Evolutionary conservation across 164 flowering plant species (phyloP), one percentile per base, ranked within the genome.

Genomic region (Piper longum): DNA sequence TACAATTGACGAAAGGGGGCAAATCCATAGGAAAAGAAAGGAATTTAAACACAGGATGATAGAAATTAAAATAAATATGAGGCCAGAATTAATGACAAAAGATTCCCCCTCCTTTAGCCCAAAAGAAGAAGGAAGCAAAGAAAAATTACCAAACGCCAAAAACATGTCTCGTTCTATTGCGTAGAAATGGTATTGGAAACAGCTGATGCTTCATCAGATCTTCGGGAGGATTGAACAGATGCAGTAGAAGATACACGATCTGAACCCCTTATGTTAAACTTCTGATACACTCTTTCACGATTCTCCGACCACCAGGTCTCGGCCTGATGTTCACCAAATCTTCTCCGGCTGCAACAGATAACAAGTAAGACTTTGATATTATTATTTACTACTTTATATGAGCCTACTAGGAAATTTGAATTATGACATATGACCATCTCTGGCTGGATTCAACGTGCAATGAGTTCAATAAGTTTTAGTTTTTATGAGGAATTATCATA

Each of bases 241-340:
- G 66, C 62, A 16, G 61, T 77, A 4, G 85, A 77, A 4, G 86
- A 73, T 16, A 70, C 58, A 66, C 74, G 80, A 60, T 84, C 88
- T 26, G 82, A 71, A 1, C 79, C 84, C 57, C 83, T 78, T 16
- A 86, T 84, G 45, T 82, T 84, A 71, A 84, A 86, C 63, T 73
- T 86, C 66, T 81, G 85, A 60, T 82, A 81, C 39, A 86, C 91
- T 74, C 68, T 84, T 63, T 80, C 88, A 16, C 88, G 87, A 66
- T 86, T 86, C 72, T 84, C 87, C 8, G 84, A 80, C 91, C 91
- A 86, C 88, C 91, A 86, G 43, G 78, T 75, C 68, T 82, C 85
- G 4, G 88, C 88, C 61, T 86, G 88, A 63, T 82, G 84, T 72
- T 86, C 88, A 39, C 82, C 84, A 64, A 86, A 86, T 80, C 85